Base-by-base conservation (phyloP, 148 eudicot species). In the Vaccinium darrowii region DNA sequence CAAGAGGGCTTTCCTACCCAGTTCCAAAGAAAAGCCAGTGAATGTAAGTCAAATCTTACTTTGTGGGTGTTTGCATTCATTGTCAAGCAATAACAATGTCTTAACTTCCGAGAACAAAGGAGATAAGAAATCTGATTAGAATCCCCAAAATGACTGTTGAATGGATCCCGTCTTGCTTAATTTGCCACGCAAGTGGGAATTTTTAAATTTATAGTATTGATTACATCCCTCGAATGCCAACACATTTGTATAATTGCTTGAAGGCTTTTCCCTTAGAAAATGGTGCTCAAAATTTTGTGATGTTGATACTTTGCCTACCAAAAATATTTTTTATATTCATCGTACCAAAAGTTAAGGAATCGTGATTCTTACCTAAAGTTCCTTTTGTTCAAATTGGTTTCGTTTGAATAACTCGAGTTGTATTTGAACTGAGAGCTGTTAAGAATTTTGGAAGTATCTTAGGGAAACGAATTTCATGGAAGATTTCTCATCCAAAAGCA, bases 1-100 rank as follows among this genome's bases (percentile, higher is more conserved):
- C 86, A 97, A 95, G 87, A 89, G 88, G 94, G 98, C 89, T 82
- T 97, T 97, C 75, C 79, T 86, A 23, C 93, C 92, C 87, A 91
- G 82, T 90, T 92, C 98, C 27, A 95, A 94, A 82, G 99, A 95
- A 85, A 97, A 93, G 85, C 89, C 90, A 85, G 78, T 87, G 60
- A 89, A 93, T 90, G 98, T 94, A 89, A 92, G 99, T 87, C 10
- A 0, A 69, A 81, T 85, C 77, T 84, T 73, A 19, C 9, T 53
- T 72, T 27, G 57, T 78, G 75, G 12, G 65, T 13, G 36, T 53
- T 57, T 36, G 43, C 54, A 18, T 23, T 53, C 21, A 39, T 25
- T 54, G 23, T 84, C 57, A 60, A 78, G 51, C 47, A 19, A 5
- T 25, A 47, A 53, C 16, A n/a, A 16, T 23, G 23, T 51, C 54